phyloP scores from a whole-genome alignment of 768 basidiomycete genomes.

The Hemileccinum impolitum region DNA sequence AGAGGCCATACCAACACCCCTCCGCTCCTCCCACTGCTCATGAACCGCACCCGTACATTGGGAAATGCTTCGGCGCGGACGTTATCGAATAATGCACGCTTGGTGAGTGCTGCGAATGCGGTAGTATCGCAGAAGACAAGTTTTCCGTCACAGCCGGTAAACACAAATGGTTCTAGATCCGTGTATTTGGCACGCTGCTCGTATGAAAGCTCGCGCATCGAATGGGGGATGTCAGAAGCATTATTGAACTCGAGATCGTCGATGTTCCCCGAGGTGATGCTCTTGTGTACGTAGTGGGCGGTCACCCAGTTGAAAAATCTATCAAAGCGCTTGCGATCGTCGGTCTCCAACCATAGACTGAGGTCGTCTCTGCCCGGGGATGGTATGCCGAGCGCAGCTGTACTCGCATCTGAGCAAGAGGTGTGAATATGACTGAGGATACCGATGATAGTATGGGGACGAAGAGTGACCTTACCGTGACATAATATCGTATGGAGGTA shows the following conservation, averaged over 20 bases:
- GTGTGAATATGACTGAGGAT: not conserved
- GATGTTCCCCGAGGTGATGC: slow-evolving; percentile 11
- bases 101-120: slow-evolving; percentile 7
- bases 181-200: slow-evolving; percentile 14
- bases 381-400: slow-evolving; percentile 8
- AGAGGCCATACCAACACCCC: slow-evolving; percentile 10
- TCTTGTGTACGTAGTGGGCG: slow-evolving; percentile 16
- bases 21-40: slow-evolving; percentile 12
- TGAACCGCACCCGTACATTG: slow-evolving; percentile 15
- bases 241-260: slow-evolving; percentile 16
- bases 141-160: slow-evolving; percentile 10
- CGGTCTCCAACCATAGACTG: not conserved
- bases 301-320: slow-evolving; percentile 15
- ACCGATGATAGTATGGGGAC: not conserved
- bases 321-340: slow-evolving; percentile 12
- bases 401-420: slow-evolving; percentile 4
- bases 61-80: slow-evolving; percentile 7
- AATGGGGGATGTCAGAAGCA: slow-evolving; percentile 6
- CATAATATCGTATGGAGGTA: slow-evolving; percentile 19
- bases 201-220: slow-evolving; percentile 12
- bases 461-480: slow-evolving; percentile 11
- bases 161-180: not conserved
- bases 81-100: slow-evolving; percentile 19
- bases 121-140: slow-evolving; percentile 10
- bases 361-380: not conserved